Evolutionary conservation across 805 yeast species (phyloP).

Genomic region (Candida ponderosae): DNA sequence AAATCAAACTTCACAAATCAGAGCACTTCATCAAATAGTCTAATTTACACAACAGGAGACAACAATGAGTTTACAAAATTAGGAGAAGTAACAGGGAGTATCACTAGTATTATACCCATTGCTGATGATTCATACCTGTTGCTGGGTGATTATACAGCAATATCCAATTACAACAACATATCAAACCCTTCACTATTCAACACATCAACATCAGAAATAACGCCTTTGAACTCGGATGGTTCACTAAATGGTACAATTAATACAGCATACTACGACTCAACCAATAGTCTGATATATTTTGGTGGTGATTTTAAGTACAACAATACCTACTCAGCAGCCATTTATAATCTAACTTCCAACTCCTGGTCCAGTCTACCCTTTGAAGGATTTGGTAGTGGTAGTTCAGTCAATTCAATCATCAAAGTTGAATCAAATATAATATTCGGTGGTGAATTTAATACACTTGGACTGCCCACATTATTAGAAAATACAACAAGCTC

Average conservation of each 20-base stretch:
- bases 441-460: constrained; percentile 72
- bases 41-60: constrained; percentile 10
- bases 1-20: constrained; percentile 24
- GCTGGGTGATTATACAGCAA: constrained; percentile 18
- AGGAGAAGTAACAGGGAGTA: constrained; percentile 13
- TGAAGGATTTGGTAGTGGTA: constrained; percentile 61
- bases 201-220: constrained; percentile 18
- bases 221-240: constrained; percentile 17
- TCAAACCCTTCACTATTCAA: constrained; percentile 26
- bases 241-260: constrained; percentile 29
- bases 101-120: constrained; percentile 19
- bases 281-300: constrained; percentile 47
- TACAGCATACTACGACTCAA: constrained; percentile 40
- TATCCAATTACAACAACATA: constrained; percentile 12
- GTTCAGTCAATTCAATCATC: constrained; percentile 56
- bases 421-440: constrained; percentile 46
- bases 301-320: constrained; percentile 72
- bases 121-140: constrained; percentile 24
- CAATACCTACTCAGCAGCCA: constrained; percentile 48
- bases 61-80: constrained; percentile 8
- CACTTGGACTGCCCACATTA: constrained; percentile 25
- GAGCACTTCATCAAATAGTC: constrained; percentile 9
- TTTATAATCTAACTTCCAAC: constrained; percentile 45
- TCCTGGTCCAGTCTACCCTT: constrained; percentile 49
- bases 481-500: constrained; percentile 24